These are phyloP conservation scores for carrot (Daucus carota) DNA, from an alignment of 129 eudicot genomes.

Conservation along the genomic window DH1_v3.0 NC_030382.2:42669001-42669500, in stretches of 20 bases:
- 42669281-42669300: neutral
- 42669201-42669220: too few species aligned
- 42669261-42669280: neutral
- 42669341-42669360: neutral
- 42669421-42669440: neutral
- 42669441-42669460: neutral
- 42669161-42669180: too few species aligned
- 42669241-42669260: neutral
- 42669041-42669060: too few species aligned
- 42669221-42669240: neutral
- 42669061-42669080: too few species aligned
- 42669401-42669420: neutral
- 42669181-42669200: too few species aligned
- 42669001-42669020: too few species aligned
- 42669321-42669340: neutral
- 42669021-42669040: too few species aligned
- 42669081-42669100: too few species aligned
- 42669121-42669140: too few species aligned
- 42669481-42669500: neutral
- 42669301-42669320: neutral
- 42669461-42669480: neutral
- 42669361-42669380: neutral
- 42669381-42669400: neutral
- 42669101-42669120: too few species aligned
- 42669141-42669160: too few species aligned